These are phyloP conservation scores for Cyberlindnera xylosilytica DNA, from an alignment of 805 yeast genomes.

Conservation along the genomic window DNA sequence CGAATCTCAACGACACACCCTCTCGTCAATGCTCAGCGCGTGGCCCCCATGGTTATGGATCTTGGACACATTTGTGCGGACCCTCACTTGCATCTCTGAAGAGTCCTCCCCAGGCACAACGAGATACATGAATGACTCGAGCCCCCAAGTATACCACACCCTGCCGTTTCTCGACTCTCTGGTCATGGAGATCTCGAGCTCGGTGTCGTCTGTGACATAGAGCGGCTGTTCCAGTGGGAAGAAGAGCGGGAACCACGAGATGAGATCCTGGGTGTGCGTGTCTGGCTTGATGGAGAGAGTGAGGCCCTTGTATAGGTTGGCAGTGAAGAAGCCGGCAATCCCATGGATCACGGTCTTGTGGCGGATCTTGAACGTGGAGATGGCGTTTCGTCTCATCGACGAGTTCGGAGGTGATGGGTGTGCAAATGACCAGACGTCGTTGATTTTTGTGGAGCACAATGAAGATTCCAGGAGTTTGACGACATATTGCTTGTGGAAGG, in stretches of 20 bases:
- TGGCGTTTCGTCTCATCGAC: constrained; percentile 37
- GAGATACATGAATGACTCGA: constrained; percentile 48
- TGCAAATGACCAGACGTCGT: constrained; percentile 57
- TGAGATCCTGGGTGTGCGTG: constrained; percentile 40
- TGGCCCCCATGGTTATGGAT: constrained; percentile 39
- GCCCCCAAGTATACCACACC: constrained; percentile 70
- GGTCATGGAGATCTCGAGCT: constrained; percentile 48
- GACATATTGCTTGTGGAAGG: constrained; percentile 47
- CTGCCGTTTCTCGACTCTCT: constrained; percentile 39
- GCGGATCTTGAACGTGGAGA: constrained; percentile 41
- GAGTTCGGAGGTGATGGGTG: constrained; percentile 58
- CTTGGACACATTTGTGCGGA: constrained; percentile 37
- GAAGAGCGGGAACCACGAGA: constrained; percentile 68
- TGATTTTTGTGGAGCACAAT: constrained; percentile 42
- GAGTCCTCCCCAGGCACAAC: constrained; percentile 27
- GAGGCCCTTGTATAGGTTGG: constrained; percentile 61
- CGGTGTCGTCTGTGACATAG: constrained; percentile 50
- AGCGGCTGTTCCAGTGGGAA: constrained; percentile 59
- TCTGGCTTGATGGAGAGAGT: constrained; percentile 49
- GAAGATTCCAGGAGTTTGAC: constrained; percentile 40
- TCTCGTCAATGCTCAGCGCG: constrained; percentile 20
- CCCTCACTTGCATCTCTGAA: constrained; percentile 30
- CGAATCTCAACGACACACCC: too few species aligned
- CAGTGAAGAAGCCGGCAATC: constrained; percentile 69
- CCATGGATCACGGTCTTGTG: constrained; percentile 65